A percentile compares a stretch with the other conserved stretches of the same genome.
These are phyloP conservation scores for Termitomyces titanicus DNA, from an alignment of 768 basidiomycete genomes.

Conservation along the genomic window DNA sequence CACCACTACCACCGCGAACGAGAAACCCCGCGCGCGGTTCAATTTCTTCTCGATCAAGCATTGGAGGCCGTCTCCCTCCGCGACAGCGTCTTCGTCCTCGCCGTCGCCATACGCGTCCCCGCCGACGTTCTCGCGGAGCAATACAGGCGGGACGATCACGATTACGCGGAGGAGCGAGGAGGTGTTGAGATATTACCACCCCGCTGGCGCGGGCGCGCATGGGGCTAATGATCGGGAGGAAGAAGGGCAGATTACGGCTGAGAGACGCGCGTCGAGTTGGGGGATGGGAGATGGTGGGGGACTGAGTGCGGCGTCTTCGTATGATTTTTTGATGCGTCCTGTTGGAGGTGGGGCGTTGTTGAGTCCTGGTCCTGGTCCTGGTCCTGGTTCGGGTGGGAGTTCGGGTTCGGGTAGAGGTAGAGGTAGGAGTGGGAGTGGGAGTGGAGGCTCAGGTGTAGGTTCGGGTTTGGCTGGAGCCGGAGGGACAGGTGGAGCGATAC, in stretches of 20 bases:
- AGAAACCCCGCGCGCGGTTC: background rate
- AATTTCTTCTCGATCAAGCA: conserved; percentile 26
- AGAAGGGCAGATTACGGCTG: conserved; percentile 31
- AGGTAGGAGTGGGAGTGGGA: conserved; percentile 26
- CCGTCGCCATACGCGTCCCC: conserved; percentile 2
- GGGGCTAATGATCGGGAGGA: no score
- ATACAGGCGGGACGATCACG: background rate
- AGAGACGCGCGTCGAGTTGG: conserved; percentile 65
- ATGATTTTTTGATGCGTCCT: conserved; percentile 43
- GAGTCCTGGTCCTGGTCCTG: no score
- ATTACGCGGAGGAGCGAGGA: conserved; percentile 44
- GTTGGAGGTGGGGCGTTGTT: no score
- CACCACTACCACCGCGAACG: no score
- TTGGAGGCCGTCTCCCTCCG: conserved; percentile 33
- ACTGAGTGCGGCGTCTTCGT: conserved; percentile 31
- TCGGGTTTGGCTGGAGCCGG: no score
- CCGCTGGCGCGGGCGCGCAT: no score
- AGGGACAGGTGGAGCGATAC: no score
- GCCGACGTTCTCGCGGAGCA: background rate
- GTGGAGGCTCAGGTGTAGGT: no score
- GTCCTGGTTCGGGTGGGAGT: no score
- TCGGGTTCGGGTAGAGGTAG: background rate
- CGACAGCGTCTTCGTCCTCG: no score
- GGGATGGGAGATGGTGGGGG: conserved; percentile 37
- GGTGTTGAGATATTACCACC: conserved; percentile 28